These are phyloP conservation scores for Dryas integrifolia DNA, from an alignment of 331 rosid genomes.

Conservation along the genomic window DNA sequence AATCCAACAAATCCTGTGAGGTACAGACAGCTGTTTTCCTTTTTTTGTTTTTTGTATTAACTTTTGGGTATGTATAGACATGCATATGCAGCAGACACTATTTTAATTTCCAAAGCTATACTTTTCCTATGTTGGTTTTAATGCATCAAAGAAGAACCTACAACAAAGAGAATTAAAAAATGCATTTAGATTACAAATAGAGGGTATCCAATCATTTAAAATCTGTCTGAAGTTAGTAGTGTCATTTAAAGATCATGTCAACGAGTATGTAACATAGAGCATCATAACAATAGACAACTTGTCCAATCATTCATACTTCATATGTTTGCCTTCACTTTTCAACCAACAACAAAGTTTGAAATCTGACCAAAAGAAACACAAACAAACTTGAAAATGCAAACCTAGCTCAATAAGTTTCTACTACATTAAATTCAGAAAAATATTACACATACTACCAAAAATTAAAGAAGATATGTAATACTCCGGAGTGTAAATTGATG, in stretches of 20 bases:
- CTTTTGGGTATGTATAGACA: not conserved
- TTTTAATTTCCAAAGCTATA: not conserved
- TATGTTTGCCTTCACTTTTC: not conserved
- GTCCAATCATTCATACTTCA: not conserved
- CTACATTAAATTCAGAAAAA: not conserved
- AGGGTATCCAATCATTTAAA: not conserved
- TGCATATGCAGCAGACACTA: not conserved
- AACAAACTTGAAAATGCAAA: not conserved
- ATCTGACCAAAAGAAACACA: not conserved
- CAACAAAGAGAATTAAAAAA: not conserved
- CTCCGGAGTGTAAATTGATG: not conserved
- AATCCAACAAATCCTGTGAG: not conserved
- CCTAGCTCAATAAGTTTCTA: not conserved
- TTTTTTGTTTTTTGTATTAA: not conserved
- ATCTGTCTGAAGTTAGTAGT: not conserved
- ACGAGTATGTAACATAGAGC: not conserved
- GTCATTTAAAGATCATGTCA: not conserved
- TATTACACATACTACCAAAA: not conserved
- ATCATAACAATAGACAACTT: not conserved
- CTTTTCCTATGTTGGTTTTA: not conserved
- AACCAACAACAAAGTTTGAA: not conserved
- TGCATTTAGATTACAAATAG: not conserved
- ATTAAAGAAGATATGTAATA: not conserved
- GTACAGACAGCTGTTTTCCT: not conserved
- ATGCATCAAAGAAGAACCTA: not conserved